These are phyloP conservation scores for Parmales sp. DNA, from an alignment of 108 stramenopile genomes.

Conservation along the genomic window DNA sequence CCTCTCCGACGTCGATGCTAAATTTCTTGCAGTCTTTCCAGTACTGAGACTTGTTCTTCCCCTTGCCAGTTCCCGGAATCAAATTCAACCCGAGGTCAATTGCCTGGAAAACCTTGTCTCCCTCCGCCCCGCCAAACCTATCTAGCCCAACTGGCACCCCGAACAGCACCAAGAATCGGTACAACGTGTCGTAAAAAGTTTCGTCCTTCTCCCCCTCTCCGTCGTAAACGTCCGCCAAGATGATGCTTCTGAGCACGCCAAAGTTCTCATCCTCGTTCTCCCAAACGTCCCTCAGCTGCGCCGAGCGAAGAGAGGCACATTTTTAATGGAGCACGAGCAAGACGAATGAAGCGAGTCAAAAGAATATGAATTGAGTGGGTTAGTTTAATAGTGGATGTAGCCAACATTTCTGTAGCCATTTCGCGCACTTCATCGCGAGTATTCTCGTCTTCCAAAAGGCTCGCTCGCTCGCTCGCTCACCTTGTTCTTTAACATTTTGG, in stretches of 20 bases:
- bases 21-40: constrained; percentile 44
- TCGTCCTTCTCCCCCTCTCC: constrained; percentile 63
- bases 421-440: too few relatives aligned
- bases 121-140: constrained; percentile 23
- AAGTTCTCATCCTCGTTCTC: constrained; percentile 30
- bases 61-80: constrained; percentile 21
- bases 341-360: too few relatives aligned
- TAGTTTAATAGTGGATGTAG: too few relatives aligned
- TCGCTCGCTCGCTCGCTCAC: too few relatives aligned
- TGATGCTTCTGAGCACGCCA: constrained; percentile 54
- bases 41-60: constrained; percentile 21
- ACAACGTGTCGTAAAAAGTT: constrained; percentile 81
- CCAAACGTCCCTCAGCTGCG: constrained; percentile 70
- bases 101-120: constrained; percentile 59
- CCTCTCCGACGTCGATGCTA: constrained; percentile 46
- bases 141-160: constrained; percentile 77
- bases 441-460: too few relatives aligned
- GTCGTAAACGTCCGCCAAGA: constrained; percentile 52
- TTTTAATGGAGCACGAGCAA: too few relatives aligned
- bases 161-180: constrained; percentile 81
- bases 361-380: too few relatives aligned
- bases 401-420: too few relatives aligned
- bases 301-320: too few relatives aligned
- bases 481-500: constrained; percentile 38
- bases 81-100: constrained; percentile 31